Conservation (phyloP, 768 basidiomycete species). For the Russula earlei region DNA sequence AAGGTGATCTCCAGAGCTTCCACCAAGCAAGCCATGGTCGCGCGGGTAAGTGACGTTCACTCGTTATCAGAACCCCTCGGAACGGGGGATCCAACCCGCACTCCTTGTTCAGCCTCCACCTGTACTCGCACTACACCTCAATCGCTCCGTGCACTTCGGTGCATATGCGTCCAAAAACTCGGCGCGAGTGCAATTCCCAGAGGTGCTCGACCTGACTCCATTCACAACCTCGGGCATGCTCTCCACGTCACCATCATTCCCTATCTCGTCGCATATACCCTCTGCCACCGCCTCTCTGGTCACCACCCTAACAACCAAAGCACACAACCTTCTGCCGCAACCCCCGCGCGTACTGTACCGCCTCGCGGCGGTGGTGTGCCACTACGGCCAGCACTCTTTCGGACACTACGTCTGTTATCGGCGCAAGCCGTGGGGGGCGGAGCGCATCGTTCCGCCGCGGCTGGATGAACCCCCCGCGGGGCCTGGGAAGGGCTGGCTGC, state of each 20-base stretch:
- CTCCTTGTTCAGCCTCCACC: slow-evolving; percentile 58
- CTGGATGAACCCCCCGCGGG: slow-evolving; percentile 31
- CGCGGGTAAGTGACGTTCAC: slow-evolving; percentile 52
- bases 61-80: background rate
- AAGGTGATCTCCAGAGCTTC: slow-evolving; percentile 64
- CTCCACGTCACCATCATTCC: slow-evolving; percentile 54
- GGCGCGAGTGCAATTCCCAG: slow-evolving; percentile 71
- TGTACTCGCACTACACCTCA: slow-evolving; percentile 82
- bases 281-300: slow-evolving; percentile 30
- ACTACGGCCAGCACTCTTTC: slow-evolving; percentile 86
- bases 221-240: slow-evolving; percentile 79
- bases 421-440: slow-evolving; percentile 55
- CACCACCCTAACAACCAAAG: background rate
- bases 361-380: slow-evolving; percentile 78
- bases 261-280: slow-evolving; percentile 54
- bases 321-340: background rate
- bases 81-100: background rate
- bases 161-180: slow-evolving; percentile 74
- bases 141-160: slow-evolving; percentile 81
- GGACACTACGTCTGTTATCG: slow-evolving; percentile 94
- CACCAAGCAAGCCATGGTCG: slow-evolving; percentile 89
- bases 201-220: slow-evolving; percentile 81
- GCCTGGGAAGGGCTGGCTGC: slow-evolving; percentile 69
- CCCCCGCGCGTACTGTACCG: slow-evolving; percentile 62
- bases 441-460: slow-evolving; percentile 34